Conservation (phyloP, 371 early-diverging fungal species). For the Rhizopus sp. region DNA sequence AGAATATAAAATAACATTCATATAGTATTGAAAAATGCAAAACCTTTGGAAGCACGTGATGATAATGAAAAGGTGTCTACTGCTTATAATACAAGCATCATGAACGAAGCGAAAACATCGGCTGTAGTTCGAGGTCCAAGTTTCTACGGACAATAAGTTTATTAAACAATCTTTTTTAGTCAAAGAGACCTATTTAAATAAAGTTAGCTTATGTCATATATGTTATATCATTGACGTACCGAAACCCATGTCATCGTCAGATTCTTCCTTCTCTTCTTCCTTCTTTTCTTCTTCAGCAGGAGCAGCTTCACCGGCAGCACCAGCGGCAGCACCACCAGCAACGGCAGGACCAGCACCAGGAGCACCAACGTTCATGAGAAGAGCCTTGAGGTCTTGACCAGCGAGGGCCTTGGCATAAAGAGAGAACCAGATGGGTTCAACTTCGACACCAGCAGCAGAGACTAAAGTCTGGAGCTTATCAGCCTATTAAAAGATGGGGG, state of each 20-base stretch:
- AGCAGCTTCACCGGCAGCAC: constrained; percentile 54
- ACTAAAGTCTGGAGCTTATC: constrained; percentile 92
- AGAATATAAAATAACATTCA: background rate
- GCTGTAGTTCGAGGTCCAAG: constrained; percentile 15
- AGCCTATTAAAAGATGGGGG: constrained; percentile 60
- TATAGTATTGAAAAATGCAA: constrained; percentile 40
- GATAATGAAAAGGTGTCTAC: constrained; percentile 31
- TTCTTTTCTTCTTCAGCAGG: constrained; percentile 68
- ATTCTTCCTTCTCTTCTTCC: constrained; percentile 50
- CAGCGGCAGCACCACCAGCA: constrained; percentile 57
- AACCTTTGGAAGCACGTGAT: constrained; percentile 25
- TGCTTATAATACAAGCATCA: constrained; percentile 39
- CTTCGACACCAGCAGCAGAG: constrained; percentile 90
- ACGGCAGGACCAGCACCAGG: constrained; percentile 75
- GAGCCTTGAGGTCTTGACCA: constrained; percentile 89
- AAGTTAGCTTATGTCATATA: constrained; percentile 10
- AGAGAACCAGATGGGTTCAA: constrained; percentile 95
- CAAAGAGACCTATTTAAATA: constrained; percentile 72
- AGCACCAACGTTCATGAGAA: constrained; percentile 91
- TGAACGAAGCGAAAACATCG: constrained; percentile 38
- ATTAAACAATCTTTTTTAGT: constrained; percentile 53
- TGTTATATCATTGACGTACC: constrained; percentile 43
- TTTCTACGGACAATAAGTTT: constrained; percentile 2
- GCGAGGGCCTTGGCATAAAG: constrained; percentile 98
- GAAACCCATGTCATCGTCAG: constrained; percentile 91